These are phyloP conservation scores for Senna siamea DNA, from an alignment of 306 rosid genomes.

Conservation along the genomic window DNA sequence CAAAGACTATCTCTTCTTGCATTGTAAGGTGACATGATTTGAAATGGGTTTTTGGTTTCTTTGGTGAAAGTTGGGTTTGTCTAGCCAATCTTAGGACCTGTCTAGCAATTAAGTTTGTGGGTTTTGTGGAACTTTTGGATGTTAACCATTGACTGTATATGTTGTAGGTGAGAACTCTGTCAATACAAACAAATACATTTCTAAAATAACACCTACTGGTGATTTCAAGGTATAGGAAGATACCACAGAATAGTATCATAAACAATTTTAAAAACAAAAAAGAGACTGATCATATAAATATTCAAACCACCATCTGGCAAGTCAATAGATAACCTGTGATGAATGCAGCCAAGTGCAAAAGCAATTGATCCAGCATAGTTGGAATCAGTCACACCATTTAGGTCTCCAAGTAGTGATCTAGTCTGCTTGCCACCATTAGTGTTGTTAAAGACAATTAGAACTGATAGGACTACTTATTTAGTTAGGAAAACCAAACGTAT, in stretches of 20 bases:
- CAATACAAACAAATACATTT: conserved; percentile 17
- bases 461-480: neutral
- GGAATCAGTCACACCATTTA: conserved; percentile 72
- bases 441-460: conserved; percentile 37
- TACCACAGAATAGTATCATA: neutral
- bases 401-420: conserved; percentile 81
- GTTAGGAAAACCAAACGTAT: conserved; percentile 7
- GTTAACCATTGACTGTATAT: conserved; percentile 18
- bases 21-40: too few relatives aligned
- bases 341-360: conserved; percentile 95
- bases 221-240: conserved; percentile 16
- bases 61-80: too few relatives aligned
- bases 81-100: too few relatives aligned
- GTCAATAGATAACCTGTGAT: conserved; percentile 71
- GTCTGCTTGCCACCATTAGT: conserved; percentile 60
- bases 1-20: too few relatives aligned
- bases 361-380: conserved; percentile 88
- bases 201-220: conserved; percentile 31
- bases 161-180: neutral
- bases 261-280: neutral
- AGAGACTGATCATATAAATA: conserved; percentile 31
- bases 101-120: too few relatives aligned
- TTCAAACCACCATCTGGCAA: conserved; percentile 16
- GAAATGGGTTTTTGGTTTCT: too few relatives aligned
- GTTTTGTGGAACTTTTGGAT: neutral